A percentile compares a stretch with the other conserved stretches of the same genome.
phyloP scores from a whole-genome alignment of 768 basidiomycete species.

The Boletus coccyginus region DNA sequence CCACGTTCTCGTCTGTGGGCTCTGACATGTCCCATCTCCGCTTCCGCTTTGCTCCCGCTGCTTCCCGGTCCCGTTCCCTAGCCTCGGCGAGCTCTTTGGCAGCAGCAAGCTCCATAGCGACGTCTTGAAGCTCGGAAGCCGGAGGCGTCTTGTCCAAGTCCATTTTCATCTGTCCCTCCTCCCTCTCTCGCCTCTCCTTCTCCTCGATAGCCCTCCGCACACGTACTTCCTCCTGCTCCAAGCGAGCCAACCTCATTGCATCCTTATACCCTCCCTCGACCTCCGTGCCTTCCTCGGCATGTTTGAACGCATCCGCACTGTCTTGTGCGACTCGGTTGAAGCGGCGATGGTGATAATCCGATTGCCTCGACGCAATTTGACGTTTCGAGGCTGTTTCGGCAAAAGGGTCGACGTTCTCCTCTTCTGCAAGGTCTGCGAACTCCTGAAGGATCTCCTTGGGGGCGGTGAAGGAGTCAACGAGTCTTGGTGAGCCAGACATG shows the following conservation, averaged over 20 bases:
- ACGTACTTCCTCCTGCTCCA: slow-evolving; percentile 91
- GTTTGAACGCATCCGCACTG: slow-evolving; percentile 75
- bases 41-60: slow-evolving; percentile 62
- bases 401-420: slow-evolving; percentile 88
- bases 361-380: slow-evolving; percentile 91
- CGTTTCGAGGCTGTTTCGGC: slow-evolving; percentile 90
- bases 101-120: slow-evolving; percentile 64
- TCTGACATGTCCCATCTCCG: slow-evolving; percentile 78
- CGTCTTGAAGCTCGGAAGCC: slow-evolving; percentile 71
- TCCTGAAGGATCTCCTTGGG: slow-evolving; percentile 94
- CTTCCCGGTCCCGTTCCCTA: slow-evolving; percentile 37
- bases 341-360: slow-evolving; percentile 91
- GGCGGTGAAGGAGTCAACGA: slow-evolving; percentile 88
- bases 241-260: slow-evolving; percentile 84
- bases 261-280: slow-evolving; percentile 92
- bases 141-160: slow-evolving; percentile 93
- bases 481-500: slow-evolving; percentile 62
- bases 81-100: slow-evolving; percentile 37
- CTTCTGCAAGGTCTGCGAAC: slow-evolving; percentile 90
- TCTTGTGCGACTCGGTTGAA: slow-evolving; percentile 83
- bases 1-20: slow-evolving; percentile 60
- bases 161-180: slow-evolving; percentile 72
- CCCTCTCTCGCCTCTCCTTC: slow-evolving; percentile 75
- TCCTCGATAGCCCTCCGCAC: slow-evolving; percentile 86
- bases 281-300: slow-evolving; percentile 62